phyloP scores from a whole-genome alignment of 179 eudicot genomes.

The Beta macrorhiza region DNA sequence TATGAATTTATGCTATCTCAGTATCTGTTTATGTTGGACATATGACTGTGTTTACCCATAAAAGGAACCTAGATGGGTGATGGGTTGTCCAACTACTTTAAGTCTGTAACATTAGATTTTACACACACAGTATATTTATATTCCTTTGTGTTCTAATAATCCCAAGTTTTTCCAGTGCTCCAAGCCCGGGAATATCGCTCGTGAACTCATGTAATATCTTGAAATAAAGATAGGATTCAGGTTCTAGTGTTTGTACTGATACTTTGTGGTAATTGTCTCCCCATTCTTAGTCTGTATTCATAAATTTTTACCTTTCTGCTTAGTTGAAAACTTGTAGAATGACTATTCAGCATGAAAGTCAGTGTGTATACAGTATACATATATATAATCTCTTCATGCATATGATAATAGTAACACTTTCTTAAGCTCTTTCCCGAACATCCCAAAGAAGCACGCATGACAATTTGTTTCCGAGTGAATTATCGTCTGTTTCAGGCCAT shows the following conservation, averaged over 20 bases:
- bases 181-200: neutral
- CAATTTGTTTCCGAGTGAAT: no score
- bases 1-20: constrained; percentile 32
- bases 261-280: neutral
- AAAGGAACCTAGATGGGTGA: constrained; percentile 1
- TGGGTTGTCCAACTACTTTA: constrained; percentile 20
- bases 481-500: constrained; percentile 11
- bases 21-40: constrained; percentile 5
- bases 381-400: no score
- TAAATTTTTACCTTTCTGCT: neutral
- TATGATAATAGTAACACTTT: no score
- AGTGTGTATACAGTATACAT: no score
- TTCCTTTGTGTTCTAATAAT: constrained; percentile 15
- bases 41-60: neutral
- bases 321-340: neutral
- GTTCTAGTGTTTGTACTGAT: neutral
- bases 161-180: neutral
- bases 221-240: constrained; percentile 1
- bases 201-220: constrained; percentile 7
- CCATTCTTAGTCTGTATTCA: neutral
- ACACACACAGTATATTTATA: constrained; percentile 15
- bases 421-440: no score
- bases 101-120: constrained; percentile 26
- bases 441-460: no score
- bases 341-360: neutral